Percentiles rank a stretch among this genome's conserved stretches.
Evolutionary conservation across 164 flowering plant genomes (phyloP).

Genomic region (Berberis vulgaris): DNA sequence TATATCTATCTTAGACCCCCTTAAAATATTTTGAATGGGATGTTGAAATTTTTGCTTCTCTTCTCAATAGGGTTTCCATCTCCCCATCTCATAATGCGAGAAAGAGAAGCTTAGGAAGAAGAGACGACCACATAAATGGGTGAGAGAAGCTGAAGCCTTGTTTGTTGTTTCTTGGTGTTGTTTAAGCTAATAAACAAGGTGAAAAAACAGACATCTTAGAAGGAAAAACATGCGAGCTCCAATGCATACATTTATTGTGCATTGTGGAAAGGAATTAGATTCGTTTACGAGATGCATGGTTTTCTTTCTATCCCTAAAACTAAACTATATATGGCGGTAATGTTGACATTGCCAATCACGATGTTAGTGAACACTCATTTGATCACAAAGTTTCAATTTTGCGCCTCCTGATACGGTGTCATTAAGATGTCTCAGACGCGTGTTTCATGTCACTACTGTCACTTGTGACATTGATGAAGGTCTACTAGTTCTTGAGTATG

Average conservation of each 20-base stretch:
- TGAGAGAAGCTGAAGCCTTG: background rate
- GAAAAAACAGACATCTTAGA: constrained; percentile 49
- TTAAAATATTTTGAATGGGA: background rate
- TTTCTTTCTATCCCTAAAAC: constrained; percentile 12
- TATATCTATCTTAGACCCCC: background rate
- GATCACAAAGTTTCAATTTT: no score
- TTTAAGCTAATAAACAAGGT: constrained; percentile 11
- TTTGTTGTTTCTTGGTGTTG: constrained; percentile 12
- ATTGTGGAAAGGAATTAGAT: constrained; percentile 21
- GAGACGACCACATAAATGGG: constrained; percentile 2
- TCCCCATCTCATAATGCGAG: constrained; percentile 6
- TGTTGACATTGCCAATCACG: no score
- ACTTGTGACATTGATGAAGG: no score
- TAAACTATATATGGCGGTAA: background rate
- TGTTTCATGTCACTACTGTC: no score
- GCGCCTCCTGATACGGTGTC: no score
- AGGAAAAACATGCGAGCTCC: constrained; percentile 36
- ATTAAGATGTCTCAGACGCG: no score
- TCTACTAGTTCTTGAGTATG: no score
- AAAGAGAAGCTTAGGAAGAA: constrained; percentile 4
- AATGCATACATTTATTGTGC: constrained; percentile 52
- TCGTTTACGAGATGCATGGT: constrained; percentile 34
- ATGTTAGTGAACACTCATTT: no score
- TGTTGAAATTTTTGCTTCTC: background rate
- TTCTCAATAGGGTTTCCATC: background rate